Conservation (phyloP, 106 monocot genomes). For the Ottelia alismoides region DNA sequence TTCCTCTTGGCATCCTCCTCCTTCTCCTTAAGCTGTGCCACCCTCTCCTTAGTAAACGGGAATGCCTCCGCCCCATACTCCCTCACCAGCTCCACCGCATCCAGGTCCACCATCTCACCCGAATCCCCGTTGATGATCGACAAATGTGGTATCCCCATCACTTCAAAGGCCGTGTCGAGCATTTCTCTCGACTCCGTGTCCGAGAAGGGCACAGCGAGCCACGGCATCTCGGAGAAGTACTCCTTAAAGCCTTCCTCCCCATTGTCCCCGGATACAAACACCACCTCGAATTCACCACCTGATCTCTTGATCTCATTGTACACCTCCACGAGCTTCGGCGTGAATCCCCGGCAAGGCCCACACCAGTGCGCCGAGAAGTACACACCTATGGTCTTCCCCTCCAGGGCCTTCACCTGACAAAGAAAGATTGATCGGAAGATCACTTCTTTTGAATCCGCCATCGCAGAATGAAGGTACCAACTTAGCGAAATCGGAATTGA, state of each 20-base stretch:
- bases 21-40: constrained; percentile 30
- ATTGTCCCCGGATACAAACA: constrained; percentile 57
- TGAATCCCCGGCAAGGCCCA: constrained; percentile 41
- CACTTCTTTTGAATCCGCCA: too few relatives aligned
- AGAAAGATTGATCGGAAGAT: too few relatives aligned
- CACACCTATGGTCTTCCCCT: too few relatives aligned
- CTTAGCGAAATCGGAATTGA: too few relatives aligned
- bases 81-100: constrained; percentile 23
- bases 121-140: constrained; percentile 35
- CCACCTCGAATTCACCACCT: constrained; percentile 36
- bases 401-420: too few relatives aligned
- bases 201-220: constrained; percentile 76
- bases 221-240: constrained; percentile 76
- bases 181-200: constrained; percentile 24
- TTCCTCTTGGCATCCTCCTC: constrained; percentile 38
- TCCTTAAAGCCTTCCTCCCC: constrained; percentile 37
- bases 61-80: constrained; percentile 36
- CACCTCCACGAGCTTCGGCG: constrained; percentile 27
- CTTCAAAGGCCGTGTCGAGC: constrained; percentile 26
- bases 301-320: constrained; percentile 34
- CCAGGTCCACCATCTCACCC: constrained; percentile 25
- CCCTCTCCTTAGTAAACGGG: constrained; percentile 45
- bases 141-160: constrained; percentile 44
- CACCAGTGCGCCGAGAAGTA: constrained; percentile 83
- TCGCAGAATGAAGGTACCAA: too few relatives aligned